Base-by-base conservation (phyloP, 352 stramenopile genomes). In the Pythium phragmitis region DNA sequence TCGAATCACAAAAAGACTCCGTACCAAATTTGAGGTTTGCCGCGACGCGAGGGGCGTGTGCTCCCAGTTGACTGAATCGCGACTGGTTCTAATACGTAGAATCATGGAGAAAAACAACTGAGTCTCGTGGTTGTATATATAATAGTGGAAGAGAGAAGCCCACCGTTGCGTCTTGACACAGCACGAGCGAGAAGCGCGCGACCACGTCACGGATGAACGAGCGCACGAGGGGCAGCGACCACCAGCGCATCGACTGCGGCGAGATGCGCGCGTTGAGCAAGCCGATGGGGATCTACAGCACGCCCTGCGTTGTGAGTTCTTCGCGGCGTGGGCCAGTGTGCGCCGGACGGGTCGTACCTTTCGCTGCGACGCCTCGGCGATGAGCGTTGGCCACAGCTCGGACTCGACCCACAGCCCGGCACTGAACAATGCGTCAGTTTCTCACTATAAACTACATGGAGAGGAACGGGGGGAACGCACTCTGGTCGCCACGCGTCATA, bases 1-100 rank as follows among this genome's bases (percentile, higher is more conserved):
- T 33, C 4, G 16, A 39, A 8, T 34, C 1, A 5, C 28, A 58
- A 56, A n/a, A 63, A 1, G 26, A 30, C 26, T 30, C 26, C 67
- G 19, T 69, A 93, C 82, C 74, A 56, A 93, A 86, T 52, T 93
- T 93, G n/a, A 93, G 69, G 48, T 93, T 90, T 17, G 68, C 67
- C 13, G 76, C 61, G 16, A 69, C 54, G 11, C 73, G 60, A 4
- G 77, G 51, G 19, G 64, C 30, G 45, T 26, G 33, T 16, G 68
- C 79, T 8, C 85, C 85, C 33, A 91, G 66, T n/a, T 39, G 23
- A 11, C 69, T 34, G 55, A 88, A 91, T 11, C 77, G 76, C 36
- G 70, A 45, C 41, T 53, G 51, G 28, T 90, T 83, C 81, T 92
- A 11, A n/a, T 26, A 57, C 8, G 8, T 17, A 34, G 26, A 30